Conservation (phyloP, 805 yeast species). For the Suhomyces faveliae region DNA sequence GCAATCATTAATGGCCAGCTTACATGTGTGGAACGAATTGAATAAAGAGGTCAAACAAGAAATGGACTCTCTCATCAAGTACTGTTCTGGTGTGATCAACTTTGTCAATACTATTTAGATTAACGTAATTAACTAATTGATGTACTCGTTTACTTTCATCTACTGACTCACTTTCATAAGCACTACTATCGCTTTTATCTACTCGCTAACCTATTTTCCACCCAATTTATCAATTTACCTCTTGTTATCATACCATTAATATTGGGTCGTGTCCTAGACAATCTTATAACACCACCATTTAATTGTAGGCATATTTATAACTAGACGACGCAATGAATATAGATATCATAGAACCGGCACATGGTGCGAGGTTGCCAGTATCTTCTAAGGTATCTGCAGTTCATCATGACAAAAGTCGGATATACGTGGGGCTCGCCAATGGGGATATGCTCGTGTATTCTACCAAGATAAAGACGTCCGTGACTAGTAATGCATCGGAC, state of each 20-base stretch:
- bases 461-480: neutral
- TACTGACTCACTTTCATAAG: too few species aligned
- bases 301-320: neutral
- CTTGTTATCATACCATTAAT: neutral
- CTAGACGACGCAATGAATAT: conserved; percentile 28
- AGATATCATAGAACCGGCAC: conserved; percentile 37
- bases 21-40: conserved; percentile 48
- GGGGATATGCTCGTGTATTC: conserved; percentile 28
- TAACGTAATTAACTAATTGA: neutral
- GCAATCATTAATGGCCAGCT: conserved; percentile 41
- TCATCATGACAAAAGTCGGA: conserved; percentile 15
- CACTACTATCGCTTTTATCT: too few species aligned
- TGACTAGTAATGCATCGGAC: neutral
- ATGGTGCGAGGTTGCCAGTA: conserved; percentile 29
- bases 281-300: neutral
- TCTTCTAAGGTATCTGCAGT: conserved; percentile 24
- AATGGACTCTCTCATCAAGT: conserved; percentile 69
- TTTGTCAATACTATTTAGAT: conserved; percentile 49
- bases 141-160: neutral
- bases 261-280: neutral
- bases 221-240: too few species aligned
- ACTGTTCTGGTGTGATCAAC: conserved; percentile 75
- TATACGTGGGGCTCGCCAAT: conserved; percentile 34
- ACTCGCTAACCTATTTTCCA: neutral
- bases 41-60: conserved; percentile 44